These are phyloP conservation scores for Talaromyces sp. DNA, from an alignment of 2,329 filamentous ascomycete genomes.

Conservation along the genomic window DNA sequence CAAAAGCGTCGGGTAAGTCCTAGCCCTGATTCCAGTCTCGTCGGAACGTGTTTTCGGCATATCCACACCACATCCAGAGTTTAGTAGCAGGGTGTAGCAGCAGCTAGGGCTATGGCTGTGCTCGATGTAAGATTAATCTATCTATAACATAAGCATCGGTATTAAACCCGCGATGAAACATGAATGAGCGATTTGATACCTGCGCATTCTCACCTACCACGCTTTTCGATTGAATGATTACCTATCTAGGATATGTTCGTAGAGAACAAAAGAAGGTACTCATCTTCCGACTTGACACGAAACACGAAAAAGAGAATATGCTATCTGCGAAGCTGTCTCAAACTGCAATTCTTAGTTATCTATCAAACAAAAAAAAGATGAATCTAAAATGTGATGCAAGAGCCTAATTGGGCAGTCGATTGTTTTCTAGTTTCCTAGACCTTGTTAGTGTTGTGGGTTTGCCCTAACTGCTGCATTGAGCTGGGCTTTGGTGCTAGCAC, in stretches of 20 bases:
- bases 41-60: slow-evolving; percentile 12
- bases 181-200: not conserved
- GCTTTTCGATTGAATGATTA: not conserved
- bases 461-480: slow-evolving; percentile 8
- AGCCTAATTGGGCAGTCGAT: slow-evolving; percentile 1
- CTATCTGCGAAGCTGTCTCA: not conserved
- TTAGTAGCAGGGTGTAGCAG: not conserved
- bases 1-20: not conserved
- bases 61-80: not conserved
- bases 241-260: not conserved
- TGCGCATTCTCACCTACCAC: not conserved
- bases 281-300: slow-evolving; percentile 4
- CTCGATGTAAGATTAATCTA: not conserved
- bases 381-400: not conserved
- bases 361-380: not conserved
- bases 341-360: not conserved
- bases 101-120: not conserved
- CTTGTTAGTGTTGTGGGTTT: slow-evolving; percentile 2
- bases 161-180: not conserved
- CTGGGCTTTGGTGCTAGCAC: not conserved
- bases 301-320: not conserved
- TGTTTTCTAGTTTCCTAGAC: not conserved
- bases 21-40: not conserved
- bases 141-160: not conserved
- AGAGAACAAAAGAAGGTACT: not conserved